Evolutionary conservation across 441 rosid species (phyloP).

Genomic region (Mallotus japonicus): DNA sequence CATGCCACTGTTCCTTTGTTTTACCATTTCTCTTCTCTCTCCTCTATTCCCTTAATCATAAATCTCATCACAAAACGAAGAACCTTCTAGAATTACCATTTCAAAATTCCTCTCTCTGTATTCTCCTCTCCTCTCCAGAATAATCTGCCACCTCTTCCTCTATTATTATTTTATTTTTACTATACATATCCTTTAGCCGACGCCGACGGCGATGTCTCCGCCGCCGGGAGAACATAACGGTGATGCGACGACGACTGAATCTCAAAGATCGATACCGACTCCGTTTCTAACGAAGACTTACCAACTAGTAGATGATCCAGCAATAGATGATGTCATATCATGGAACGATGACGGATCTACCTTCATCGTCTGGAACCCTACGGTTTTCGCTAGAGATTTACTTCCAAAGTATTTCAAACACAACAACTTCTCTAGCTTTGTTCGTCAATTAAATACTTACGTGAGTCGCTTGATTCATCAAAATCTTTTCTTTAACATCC

Average conservation of each 20-base stretch:
- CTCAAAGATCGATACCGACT: slow-evolving; percentile 75
- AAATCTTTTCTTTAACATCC: too few relatives aligned
- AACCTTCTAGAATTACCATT: slow-evolving; percentile 39
- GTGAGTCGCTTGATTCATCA: slow-evolving; percentile 36
- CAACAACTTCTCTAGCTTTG: slow-evolving; percentile 93
- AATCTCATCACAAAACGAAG: slow-evolving; percentile 15
- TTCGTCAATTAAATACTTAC: slow-evolving; percentile 94
- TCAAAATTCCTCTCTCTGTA: neutral
- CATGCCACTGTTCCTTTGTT: neutral
- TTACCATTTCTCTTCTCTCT: neutral
- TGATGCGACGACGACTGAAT: slow-evolving; percentile 40
- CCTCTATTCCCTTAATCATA: neutral
- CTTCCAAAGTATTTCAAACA: slow-evolving; percentile 92
- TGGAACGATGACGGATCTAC: slow-evolving; percentile 90
- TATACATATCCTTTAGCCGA: neutral
- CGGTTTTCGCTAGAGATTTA: slow-evolving; percentile 83
- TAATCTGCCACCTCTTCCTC: neutral
- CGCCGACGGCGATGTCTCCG: slow-evolving; percentile 24
- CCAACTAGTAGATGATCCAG: slow-evolving; percentile 74
- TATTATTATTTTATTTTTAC: too few relatives aligned
- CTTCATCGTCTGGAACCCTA: slow-evolving; percentile 85
- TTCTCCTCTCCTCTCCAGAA: neutral
- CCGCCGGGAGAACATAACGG: slow-evolving; percentile 50
- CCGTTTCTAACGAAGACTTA: slow-evolving; percentile 86
- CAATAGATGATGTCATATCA: slow-evolving; percentile 70